phyloP scores from a whole-genome alignment of 306 rosid genomes.

The Corylus avellana region DNA sequence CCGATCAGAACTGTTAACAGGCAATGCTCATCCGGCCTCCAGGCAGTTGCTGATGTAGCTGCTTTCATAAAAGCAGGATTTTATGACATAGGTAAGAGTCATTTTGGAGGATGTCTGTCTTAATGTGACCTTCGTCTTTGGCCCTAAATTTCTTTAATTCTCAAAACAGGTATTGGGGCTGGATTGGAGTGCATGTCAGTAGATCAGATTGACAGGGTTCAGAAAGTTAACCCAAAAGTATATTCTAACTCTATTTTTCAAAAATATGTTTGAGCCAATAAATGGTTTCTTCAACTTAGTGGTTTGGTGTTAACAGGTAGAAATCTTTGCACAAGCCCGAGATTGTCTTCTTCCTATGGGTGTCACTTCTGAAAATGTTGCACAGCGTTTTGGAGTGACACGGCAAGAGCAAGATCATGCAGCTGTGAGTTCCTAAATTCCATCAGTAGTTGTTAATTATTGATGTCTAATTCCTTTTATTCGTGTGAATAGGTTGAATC shows the following conservation, averaged over 20 bases:
- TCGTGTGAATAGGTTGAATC: constrained; percentile 68
- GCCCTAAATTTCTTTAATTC: constrained; percentile 20
- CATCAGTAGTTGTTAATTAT: constrained; percentile 19
- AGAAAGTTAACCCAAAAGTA: constrained; percentile 66
- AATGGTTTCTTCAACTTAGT: constrained; percentile 13
- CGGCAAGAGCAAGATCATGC: constrained; percentile 89
- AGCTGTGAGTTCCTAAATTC: constrained; percentile 63
- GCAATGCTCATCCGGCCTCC: constrained; percentile 96
- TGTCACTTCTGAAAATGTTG: constrained; percentile 89
- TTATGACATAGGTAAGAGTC: constrained; percentile 73
- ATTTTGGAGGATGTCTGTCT: background rate
- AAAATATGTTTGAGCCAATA: constrained; percentile 9
- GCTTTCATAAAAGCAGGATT: constrained; percentile 84
- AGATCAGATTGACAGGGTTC: constrained; percentile 34
- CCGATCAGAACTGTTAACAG: constrained; percentile 86
- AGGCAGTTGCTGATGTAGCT: constrained; percentile 96
- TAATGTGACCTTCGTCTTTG: constrained; percentile 1
- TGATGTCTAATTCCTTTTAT: constrained; percentile 4
- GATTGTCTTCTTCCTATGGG: constrained; percentile 97
- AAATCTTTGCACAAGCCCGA: constrained; percentile 62
- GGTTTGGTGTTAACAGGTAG: constrained; percentile 41
- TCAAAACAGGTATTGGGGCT: constrained; percentile 75
- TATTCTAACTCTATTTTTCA: constrained; percentile 5
- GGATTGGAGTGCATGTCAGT: constrained; percentile 79
- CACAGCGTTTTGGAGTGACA: constrained; percentile 71